phyloP scores from a whole-genome alignment of 2,329 filamentous ascomycete species.

The Capronia epimyces region DNA sequence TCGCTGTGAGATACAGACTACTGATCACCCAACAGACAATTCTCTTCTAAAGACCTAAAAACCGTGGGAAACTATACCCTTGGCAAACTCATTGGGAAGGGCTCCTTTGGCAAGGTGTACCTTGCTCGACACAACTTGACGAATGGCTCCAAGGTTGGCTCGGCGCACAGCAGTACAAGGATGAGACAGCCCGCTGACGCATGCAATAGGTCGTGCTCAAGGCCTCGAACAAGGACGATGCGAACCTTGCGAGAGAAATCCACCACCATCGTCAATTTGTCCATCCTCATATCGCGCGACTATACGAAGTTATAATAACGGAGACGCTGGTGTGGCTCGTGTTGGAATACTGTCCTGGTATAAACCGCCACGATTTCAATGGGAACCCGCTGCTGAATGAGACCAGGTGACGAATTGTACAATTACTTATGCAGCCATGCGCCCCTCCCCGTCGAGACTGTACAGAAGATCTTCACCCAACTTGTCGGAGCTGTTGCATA shows the following conservation, averaged over 20 bases:
- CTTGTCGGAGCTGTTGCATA: constrained; percentile 91
- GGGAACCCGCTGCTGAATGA: constrained; percentile 30
- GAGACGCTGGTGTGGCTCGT: constrained; percentile 94
- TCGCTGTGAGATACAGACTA: constrained; percentile 8
- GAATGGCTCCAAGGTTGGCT: constrained; percentile 85
- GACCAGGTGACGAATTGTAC: constrained; percentile 84
- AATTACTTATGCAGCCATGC: constrained; percentile 89
- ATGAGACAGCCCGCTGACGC: constrained; percentile 11
- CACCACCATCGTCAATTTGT: constrained; percentile 97
- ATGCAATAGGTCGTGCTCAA: constrained; percentile 81
- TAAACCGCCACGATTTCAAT: constrained; percentile 25
- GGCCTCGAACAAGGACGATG: constrained; percentile 91
- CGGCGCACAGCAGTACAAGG: background rate
- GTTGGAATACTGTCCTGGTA: constrained; percentile 91
- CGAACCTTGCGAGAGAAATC: constrained; percentile 93
- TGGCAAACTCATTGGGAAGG: constrained; percentile 88
- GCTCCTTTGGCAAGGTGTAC: constrained; percentile 98
- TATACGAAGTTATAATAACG: constrained; percentile 98
- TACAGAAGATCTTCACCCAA: constrained; percentile 93
- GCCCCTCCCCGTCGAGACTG: constrained; percentile 74
- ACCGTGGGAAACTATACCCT: constrained; percentile 93
- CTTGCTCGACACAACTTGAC: constrained; percentile 93
- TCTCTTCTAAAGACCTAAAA: constrained; percentile 82
- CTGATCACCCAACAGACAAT: constrained; percentile 60
- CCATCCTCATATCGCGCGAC: constrained; percentile 89